phyloP scores from a whole-genome alignment of 257 asterid genomes.

The Perilla frutescens region DNA sequence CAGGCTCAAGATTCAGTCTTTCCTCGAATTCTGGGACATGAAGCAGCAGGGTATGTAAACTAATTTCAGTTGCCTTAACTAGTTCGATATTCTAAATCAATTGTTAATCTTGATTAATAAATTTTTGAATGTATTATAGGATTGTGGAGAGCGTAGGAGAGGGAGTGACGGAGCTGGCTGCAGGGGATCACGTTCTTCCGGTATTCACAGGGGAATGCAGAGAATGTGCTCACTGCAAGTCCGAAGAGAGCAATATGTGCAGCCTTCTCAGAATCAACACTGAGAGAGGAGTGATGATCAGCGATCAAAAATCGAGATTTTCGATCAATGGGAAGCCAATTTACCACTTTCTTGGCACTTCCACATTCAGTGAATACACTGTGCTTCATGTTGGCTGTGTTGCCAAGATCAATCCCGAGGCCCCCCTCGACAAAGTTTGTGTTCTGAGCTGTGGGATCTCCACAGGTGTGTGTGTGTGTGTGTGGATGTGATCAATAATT shows the following conservation, averaged over 20 bases:
- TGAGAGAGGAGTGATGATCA: conserved; percentile 74
- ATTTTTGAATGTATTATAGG: conserved; percentile 28
- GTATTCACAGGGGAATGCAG: conserved; percentile 84
- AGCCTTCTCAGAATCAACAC: conserved; percentile 77
- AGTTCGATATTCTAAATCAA: conserved; percentile 26
- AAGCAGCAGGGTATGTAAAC: conserved; percentile 76
- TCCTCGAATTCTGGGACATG: conserved; percentile 85
- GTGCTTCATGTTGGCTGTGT: conserved; percentile 82
- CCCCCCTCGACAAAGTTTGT: conserved; percentile 85
- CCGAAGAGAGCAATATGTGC: conserved; percentile 82
- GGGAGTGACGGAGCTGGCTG: conserved; percentile 67
- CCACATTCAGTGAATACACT: conserved; percentile 80
- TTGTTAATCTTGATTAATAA: conserved; percentile 15
- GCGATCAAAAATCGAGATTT: conserved; percentile 63
- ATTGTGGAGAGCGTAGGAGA: conserved; percentile 90
- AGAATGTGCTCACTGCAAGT: conserved; percentile 77
- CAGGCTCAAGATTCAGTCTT: conserved; percentile 78
- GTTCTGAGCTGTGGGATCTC: conserved; percentile 84
- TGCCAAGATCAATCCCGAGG: conserved; percentile 72
- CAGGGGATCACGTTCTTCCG: conserved; percentile 86
- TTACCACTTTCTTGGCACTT: conserved; percentile 79
- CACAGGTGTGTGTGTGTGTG: conserved; percentile 47
- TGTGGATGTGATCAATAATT: conserved; percentile 17
- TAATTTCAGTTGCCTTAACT: not conserved
- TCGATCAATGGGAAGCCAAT: conserved; percentile 76